These are phyloP conservation scores for Trypanosoma vivax DNA, from an alignment of 208 protist species.

Conservation along the genomic window DNA sequence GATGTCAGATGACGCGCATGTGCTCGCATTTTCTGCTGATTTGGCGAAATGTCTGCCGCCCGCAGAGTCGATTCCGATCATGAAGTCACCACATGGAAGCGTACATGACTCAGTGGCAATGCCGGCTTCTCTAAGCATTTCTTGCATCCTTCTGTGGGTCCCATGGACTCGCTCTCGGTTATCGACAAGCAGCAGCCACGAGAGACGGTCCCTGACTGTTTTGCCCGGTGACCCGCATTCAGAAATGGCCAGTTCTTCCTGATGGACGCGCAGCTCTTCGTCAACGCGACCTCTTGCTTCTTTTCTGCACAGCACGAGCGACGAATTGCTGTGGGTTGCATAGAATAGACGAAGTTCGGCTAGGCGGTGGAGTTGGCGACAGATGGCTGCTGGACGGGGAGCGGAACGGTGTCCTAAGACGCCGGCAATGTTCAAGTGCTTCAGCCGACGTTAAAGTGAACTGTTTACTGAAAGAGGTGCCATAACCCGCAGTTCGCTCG, in stretches of 20 bases:
- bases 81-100: constrained; percentile 69
- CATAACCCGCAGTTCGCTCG: background rate
- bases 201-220: constrained; percentile 9
- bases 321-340: constrained; percentile 23
- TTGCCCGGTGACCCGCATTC: too few species aligned
- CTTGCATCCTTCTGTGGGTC: constrained; percentile 36
- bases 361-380: background rate
- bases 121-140: constrained; percentile 25
- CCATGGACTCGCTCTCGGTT: constrained; percentile 46
- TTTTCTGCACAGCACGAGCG: constrained; percentile 17
- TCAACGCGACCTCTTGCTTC: background rate
- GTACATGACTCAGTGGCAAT: constrained; percentile 33
- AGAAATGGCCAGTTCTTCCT: too few species aligned
- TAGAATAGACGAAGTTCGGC: background rate
- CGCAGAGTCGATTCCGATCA: constrained; percentile 25
- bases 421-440: constrained; percentile 6
- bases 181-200: constrained; percentile 67
- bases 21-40: background rate
- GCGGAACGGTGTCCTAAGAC: constrained; percentile 12
- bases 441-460: constrained; percentile 4
- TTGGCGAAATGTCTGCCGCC: background rate
- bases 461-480: background rate
- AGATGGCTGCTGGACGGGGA: background rate
- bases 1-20: background rate
- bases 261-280: too few species aligned